phyloP scores from a whole-genome alignment of 495 filamentous ascomycete genomes.

The Letharia lupina region DNA sequence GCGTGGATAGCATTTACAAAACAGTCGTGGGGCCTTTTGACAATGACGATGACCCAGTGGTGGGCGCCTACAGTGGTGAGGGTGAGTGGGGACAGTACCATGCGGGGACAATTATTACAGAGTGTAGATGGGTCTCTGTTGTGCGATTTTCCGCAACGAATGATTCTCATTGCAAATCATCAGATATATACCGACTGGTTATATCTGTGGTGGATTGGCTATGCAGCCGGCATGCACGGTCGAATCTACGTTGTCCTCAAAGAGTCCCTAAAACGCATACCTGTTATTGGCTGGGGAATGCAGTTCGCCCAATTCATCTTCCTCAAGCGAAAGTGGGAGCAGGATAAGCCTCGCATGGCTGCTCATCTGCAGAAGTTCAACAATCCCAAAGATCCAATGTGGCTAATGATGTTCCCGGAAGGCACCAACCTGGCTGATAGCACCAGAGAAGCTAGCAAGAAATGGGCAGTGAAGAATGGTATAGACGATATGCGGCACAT shows the following conservation, averaged over 20 bases:
- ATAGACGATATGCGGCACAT: slow-evolving; percentile 58
- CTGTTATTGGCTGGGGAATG: slow-evolving; percentile 70
- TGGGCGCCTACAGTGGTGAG: slow-evolving; percentile 69
- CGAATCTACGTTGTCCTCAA: slow-evolving; percentile 80
- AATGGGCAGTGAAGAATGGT: slow-evolving; percentile 61
- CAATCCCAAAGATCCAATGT: slow-evolving; percentile 63
- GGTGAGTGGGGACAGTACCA: slow-evolving; percentile 67
- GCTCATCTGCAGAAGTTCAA: slow-evolving; percentile 63
- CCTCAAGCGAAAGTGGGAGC: slow-evolving; percentile 73
- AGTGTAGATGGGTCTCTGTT: slow-evolving; percentile 59
- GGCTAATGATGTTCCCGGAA: slow-evolving; percentile 77
- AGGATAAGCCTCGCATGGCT: slow-evolving; percentile 60
- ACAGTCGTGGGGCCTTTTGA: slow-evolving; percentile 61
- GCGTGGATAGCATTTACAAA: slow-evolving; percentile 73
- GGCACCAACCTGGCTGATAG: slow-evolving; percentile 70
- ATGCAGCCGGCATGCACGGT: slow-evolving; percentile 69
- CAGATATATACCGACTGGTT: slow-evolving; percentile 87
- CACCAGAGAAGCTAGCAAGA: slow-evolving; percentile 50
- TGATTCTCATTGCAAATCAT: slow-evolving; percentile 78
- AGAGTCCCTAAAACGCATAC: slow-evolving; percentile 70
- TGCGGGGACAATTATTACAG: slow-evolving; percentile 58
- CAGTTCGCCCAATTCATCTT: slow-evolving; percentile 79
- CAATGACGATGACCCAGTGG: slow-evolving; percentile 71
- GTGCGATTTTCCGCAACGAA: slow-evolving; percentile 63
- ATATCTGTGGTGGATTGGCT: slow-evolving; percentile 82